Base-by-base conservation (phyloP, 306 rosid species). In the Ormosia semicastrata region DNA sequence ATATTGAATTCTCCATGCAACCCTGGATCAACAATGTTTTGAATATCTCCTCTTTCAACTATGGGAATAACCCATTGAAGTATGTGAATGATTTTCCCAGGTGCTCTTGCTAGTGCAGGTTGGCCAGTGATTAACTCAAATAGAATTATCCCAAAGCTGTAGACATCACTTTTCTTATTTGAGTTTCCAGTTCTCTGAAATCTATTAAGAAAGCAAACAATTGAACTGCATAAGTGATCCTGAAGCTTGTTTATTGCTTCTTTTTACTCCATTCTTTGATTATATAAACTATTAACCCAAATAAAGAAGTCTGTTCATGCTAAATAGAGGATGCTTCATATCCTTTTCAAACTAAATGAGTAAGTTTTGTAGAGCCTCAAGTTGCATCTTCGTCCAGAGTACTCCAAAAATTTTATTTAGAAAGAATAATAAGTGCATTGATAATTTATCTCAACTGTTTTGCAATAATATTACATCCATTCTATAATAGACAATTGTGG, bases 121-220 rank as follows among this genome's bases (percentile, higher is more conserved):
- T 8, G 64, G 0, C 88, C 82, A 0, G 84, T 84, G 56, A 87
- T 73, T 32, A 87, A 15, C 86, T 73, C 88, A 4, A 87, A 76
- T 13, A 87, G 74, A 76, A 87, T 73, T 52, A 87, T 81, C 11
- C 86, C 87, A 33, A 84, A 83, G 44, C 90, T 84, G 32, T 77
- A 84, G 1, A 87, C 8, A 33, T 87, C 84, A 73, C 83, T 84
- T 24, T 54, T 71, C 30, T 68, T 85, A 6, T 29, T 75, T 4
- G 10, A 10, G 40, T 68, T 60, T 80, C 88, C 85, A 5, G 50
- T 18, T 41, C 74, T 17, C 3, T 54, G 75, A 24, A 29, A 53
- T 30, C 82, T 80, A 5, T 77, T 5, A 12, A 18, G 7, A 59
- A 18, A 85, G 14, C 44, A 47, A 76, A 63, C 3, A 18, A 6